phyloP scores from a whole-genome alignment of 306 rosid species.

The Citrullus mucosospermus region DNA sequence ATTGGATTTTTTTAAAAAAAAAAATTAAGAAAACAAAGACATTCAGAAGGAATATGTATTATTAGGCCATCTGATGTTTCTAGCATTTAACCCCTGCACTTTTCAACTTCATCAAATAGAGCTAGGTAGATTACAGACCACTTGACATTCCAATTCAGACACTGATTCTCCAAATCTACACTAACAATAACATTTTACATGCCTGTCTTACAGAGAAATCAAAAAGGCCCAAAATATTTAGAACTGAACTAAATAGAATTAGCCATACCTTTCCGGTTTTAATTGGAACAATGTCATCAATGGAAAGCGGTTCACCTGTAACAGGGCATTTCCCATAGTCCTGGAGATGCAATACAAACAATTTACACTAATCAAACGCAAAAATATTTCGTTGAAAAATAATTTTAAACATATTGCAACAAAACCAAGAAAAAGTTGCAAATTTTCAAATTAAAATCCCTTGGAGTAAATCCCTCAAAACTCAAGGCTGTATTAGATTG shows the following conservation, averaged over 20 bases:
- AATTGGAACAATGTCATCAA: slow-evolving; percentile 70
- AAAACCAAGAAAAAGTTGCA: neutral
- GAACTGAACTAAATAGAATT: neutral
- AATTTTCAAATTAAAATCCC: neutral
- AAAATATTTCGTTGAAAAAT: neutral
- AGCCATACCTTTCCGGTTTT: slow-evolving; percentile 78
- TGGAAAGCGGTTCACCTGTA: slow-evolving; percentile 68
- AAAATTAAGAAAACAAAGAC: neutral
- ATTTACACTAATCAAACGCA: neutral
- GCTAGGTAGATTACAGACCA: neutral
- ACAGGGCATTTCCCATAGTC: slow-evolving; percentile 95
- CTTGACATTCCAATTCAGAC: neutral
- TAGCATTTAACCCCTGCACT: neutral
- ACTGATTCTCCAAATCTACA: neutral
- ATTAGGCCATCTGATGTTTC: neutral
- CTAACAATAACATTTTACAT: neutral
- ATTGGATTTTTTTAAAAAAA: neutral
- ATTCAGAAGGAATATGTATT: neutral
- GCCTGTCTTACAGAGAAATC: neutral
- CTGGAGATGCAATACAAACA: slow-evolving; percentile 21
- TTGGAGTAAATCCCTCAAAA: neutral
- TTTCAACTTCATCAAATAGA: neutral
- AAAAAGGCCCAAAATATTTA: neutral
- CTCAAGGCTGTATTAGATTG: neutral
- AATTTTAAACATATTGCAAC: neutral